phyloP scores from a whole-genome alignment of 2,329 filamentous ascomycete genomes.

The Colletotrichum echinochloae region DNA sequence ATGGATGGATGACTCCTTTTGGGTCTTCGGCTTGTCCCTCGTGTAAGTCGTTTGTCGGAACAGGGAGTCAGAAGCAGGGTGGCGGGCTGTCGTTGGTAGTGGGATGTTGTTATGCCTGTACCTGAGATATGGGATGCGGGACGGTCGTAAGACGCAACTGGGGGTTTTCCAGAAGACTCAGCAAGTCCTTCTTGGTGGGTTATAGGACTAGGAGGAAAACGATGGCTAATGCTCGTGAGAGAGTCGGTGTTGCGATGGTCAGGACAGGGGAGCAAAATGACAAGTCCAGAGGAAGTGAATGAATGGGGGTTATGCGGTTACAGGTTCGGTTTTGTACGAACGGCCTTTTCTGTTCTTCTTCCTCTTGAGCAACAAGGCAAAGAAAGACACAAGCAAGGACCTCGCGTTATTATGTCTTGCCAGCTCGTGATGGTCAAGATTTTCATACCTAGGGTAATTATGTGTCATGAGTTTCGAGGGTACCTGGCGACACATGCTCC shows the following conservation, averaged over 20 bases:
- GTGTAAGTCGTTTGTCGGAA: constrained; percentile 11
- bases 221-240: neutral
- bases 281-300: neutral
- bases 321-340: constrained; percentile 21
- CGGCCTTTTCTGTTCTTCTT: neutral
- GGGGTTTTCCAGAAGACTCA: constrained; percentile 3
- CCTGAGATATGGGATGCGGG: constrained; percentile 20
- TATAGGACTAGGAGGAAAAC: neutral
- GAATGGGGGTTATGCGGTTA: neutral
- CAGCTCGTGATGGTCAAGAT: constrained; percentile 46
- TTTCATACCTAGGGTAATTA: constrained; percentile 54
- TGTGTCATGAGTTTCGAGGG: constrained; percentile 48
- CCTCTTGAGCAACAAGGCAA: neutral
- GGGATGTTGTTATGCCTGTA: neutral
- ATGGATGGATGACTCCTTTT: constrained; percentile 6
- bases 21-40: constrained; percentile 2
- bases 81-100: constrained; percentile 6
- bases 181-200: neutral
- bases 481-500: constrained; percentile 37
- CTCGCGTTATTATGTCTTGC: constrained; percentile 41
- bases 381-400: constrained; percentile 8
- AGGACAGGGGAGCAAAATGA: neutral
- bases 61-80: neutral
- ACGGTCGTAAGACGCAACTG: neutral
- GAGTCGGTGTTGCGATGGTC: constrained; percentile 24